Conservation (phyloP, 2,329 filamentous ascomycete species). For the Pezizomycotina sp. region DNA sequence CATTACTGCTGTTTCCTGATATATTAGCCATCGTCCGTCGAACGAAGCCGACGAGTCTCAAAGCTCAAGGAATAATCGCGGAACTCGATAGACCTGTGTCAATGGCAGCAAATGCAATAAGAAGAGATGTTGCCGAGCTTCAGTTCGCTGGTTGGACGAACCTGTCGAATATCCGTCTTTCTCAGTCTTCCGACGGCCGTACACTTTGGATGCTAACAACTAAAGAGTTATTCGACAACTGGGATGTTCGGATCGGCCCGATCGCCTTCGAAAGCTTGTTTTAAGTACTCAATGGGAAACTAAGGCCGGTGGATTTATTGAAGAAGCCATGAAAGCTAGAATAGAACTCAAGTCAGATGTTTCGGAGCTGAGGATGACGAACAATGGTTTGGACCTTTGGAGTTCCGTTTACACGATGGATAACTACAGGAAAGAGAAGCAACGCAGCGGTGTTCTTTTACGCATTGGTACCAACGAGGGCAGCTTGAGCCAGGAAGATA, state of each 20-base stretch:
- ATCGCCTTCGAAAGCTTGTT: slow-evolving; percentile 51
- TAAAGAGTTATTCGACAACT: slow-evolving; percentile 42
- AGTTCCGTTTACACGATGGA: slow-evolving; percentile 15
- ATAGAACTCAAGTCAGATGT: slow-evolving; percentile 44
- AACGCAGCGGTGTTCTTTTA: slow-evolving; percentile 8
- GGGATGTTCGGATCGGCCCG: slow-evolving; percentile 36
- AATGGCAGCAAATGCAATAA: slow-evolving; percentile 32
- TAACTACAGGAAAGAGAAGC: slow-evolving; percentile 14
- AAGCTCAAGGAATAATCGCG: slow-evolving; percentile 60
- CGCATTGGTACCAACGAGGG: slow-evolving; percentile 11
- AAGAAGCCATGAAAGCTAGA: slow-evolving; percentile 73
- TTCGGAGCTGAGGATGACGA: slow-evolving; percentile 15
- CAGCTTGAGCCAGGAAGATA: slow-evolving; percentile 12
- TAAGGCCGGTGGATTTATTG: slow-evolving; percentile 57
- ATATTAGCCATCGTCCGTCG: slow-evolving; percentile 63
- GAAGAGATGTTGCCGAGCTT: slow-evolving; percentile 48
- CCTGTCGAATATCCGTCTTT: slow-evolving; percentile 55
- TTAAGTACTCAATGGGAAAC: slow-evolving; percentile 62
- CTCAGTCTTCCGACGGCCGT: slow-evolving; percentile 48
- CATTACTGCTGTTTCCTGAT: slow-evolving; percentile 74
- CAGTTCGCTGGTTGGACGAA: slow-evolving; percentile 57
- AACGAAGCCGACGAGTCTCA: slow-evolving; percentile 42
- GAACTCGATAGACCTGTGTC: slow-evolving; percentile 47
- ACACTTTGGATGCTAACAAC: slow-evolving; percentile 52
- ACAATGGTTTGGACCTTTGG: slow-evolving; percentile 16